Percentiles rank a stretch among this genome's conserved stretches.
These are phyloP conservation scores for Dendrobium nobile DNA, from an alignment of 106 monocot genomes.

Conservation along the genomic window DNA sequence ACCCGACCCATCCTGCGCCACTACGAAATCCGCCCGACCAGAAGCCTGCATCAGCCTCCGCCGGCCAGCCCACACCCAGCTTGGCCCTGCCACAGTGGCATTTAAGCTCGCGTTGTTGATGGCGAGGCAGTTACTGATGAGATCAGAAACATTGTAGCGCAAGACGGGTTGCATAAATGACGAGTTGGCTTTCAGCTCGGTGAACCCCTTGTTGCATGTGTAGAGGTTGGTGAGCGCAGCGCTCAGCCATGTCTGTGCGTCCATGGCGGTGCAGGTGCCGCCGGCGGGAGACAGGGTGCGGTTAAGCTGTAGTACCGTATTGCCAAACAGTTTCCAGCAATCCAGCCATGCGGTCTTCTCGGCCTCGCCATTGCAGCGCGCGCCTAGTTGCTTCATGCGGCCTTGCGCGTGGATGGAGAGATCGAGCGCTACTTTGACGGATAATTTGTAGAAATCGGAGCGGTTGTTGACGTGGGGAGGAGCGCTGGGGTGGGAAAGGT, in stretches of 20 bases:
- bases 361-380: neutral
- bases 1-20: conserved; percentile 59
- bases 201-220: conserved; percentile 56
- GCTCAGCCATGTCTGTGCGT: conserved; percentile 71
- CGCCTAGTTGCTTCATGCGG: conserved; percentile 6
- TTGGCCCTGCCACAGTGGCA: neutral
- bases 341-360: conserved; percentile 11
- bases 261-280: conserved; percentile 16
- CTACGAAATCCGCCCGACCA: conserved; percentile 31
- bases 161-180: conserved; percentile 22
- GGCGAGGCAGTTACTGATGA: conserved; percentile 77
- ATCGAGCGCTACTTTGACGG: conserved; percentile 12
- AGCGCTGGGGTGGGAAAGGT: conserved; percentile 8
- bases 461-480: neutral
- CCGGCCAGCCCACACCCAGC: neutral
- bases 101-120: conserved; percentile 29
- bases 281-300: conserved; percentile 25
- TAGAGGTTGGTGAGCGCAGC: conserved; percentile 66
- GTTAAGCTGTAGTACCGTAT: conserved; percentile 74
- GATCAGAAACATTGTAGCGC: conserved; percentile 48
- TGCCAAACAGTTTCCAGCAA: conserved; percentile 35
- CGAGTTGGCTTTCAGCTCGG: conserved; percentile 23
- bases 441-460: conserved; percentile 25
- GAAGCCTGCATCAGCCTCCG: conserved; percentile 19
- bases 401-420: conserved; percentile 9